These are phyloP conservation scores for Myriosclerotinia scirpicola DNA, from an alignment of 2,329 filamentous ascomycete species.

Conservation along the genomic window DNA sequence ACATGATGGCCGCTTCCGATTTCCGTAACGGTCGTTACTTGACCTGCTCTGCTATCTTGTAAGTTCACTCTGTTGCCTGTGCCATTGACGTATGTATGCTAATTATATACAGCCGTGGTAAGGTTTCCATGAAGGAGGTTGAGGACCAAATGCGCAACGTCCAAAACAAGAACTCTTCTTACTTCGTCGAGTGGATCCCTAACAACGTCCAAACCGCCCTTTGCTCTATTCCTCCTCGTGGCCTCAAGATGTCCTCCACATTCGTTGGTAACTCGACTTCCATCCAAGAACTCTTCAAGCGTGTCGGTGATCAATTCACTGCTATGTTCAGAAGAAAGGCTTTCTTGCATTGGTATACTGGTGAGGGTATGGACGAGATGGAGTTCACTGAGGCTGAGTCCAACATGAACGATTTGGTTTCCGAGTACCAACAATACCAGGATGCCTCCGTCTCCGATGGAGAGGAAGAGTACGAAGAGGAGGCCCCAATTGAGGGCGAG, in stretches of 20 bases:
- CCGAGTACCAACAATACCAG: conserved; percentile 99
- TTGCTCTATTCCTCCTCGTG: conserved; percentile 96
- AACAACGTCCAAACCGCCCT: conserved; percentile 99
- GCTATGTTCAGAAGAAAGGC: conserved; percentile 99
- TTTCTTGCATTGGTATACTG: conserved; percentile 99
- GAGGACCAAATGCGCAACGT: conserved; percentile 99
- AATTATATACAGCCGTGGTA: conserved; percentile 72
- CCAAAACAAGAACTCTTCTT: conserved; percentile 99
- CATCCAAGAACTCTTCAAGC: conserved; percentile 99
- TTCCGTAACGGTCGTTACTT: conserved; percentile 99
- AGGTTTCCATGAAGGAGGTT: conserved; percentile 99
- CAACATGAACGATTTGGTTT: conserved; percentile 99
- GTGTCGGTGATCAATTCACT: conserved; percentile 98
- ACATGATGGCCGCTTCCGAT: conserved; percentile 99
- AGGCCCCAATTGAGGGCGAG: conserved; percentile 74
- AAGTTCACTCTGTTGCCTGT: conserved; percentile 27
- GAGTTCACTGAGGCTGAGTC: conserved; percentile 99
- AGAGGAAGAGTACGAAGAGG: conserved; percentile 88
- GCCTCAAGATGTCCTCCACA: conserved; percentile 98
- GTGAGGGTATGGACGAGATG: conserved; percentile 99
- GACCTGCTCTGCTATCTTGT: conserved; percentile 97
- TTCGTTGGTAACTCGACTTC: conserved; percentile 99
- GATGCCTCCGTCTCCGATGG: conserved; percentile 96
- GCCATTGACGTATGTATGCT: conserved; percentile 34
- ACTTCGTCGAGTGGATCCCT: conserved; percentile 99